Evolutionary conservation across 2,329 filamentous ascomycete genomes (phyloP).

Genomic region (Arthrinium phaeospermum): DNA sequence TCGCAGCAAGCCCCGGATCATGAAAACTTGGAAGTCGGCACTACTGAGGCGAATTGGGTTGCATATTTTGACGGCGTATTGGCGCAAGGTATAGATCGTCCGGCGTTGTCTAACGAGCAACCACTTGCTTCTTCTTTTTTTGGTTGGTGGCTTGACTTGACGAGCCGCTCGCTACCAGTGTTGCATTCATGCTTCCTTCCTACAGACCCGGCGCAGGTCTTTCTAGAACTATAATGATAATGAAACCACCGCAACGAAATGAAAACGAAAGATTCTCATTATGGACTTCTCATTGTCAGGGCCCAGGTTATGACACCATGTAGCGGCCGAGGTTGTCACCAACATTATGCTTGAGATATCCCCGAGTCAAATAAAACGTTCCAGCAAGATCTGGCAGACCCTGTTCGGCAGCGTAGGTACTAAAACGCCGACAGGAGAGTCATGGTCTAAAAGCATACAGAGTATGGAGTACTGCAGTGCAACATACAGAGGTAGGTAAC

Average conservation of each 20-base stretch:
- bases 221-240: constrained; percentile 7
- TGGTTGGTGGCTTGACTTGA: not conserved
- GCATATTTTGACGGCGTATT: not conserved
- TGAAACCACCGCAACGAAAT: not conserved
- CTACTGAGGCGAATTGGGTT: not conserved
- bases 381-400: no score
- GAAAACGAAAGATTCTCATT: not conserved
- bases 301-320: not conserved
- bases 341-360: no score
- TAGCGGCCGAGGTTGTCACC: no score
- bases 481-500: no score
- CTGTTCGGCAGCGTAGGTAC: not conserved
- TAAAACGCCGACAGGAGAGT: not conserved
- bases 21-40: not conserved
- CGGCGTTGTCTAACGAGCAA: not conserved
- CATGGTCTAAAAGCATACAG: no score
- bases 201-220: not conserved
- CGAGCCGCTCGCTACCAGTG: not conserved
- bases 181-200: not conserved
- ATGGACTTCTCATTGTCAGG: not conserved
- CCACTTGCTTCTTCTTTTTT: not conserved
- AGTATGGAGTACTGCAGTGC: no score
- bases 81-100: constrained; percentile 5
- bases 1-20: not conserved
- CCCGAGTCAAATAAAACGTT: no score